Evolutionary conservation across 805 yeast species (phyloP).

Genomic region (Candida taoyuanica): DNA sequence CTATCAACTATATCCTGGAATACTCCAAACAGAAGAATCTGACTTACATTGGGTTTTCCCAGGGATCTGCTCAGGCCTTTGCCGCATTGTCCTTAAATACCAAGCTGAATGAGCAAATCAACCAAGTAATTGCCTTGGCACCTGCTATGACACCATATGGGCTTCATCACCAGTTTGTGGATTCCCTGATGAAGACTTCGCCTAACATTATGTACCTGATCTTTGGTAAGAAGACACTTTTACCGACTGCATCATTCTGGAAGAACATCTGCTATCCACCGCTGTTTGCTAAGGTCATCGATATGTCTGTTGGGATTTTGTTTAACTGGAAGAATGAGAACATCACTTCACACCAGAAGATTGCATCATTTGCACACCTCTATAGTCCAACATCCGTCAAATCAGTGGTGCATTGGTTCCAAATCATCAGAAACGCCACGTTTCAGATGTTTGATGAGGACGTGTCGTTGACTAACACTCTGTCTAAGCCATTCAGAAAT

Average conservation of each 20-base stretch:
- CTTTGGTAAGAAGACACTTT: conserved; percentile 69
- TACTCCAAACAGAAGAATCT: conserved; percentile 50
- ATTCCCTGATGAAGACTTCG: conserved; percentile 68
- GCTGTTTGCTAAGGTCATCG: conserved; percentile 66
- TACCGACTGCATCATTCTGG: conserved; percentile 79
- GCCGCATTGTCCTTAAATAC: conserved; percentile 76
- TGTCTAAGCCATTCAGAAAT: conserved; percentile 32
- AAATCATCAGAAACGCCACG: conserved; percentile 67
- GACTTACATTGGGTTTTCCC: conserved; percentile 84
- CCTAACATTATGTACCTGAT: conserved; percentile 69
- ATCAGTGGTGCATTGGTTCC: conserved; percentile 94
- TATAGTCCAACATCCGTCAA: conserved; percentile 91
- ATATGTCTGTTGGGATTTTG: conserved; percentile 56
- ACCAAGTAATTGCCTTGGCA: conserved; percentile 71
- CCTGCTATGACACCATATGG: conserved; percentile 95
- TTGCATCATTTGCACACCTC: conserved; percentile 77
- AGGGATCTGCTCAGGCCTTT: conserved; percentile 91
- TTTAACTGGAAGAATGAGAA: conserved; percentile 79
- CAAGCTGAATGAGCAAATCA: conserved; percentile 50
- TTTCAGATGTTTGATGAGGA: conserved; percentile 89
- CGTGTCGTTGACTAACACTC: conserved; percentile 33
- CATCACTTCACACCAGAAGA: conserved; percentile 68
- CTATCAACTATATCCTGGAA: conserved; percentile 65
- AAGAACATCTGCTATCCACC: conserved; percentile 72
- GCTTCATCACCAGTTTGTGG: conserved; percentile 68